These are phyloP conservation scores for Claviceps sp. DNA, from an alignment of 2,329 filamentous ascomycete genomes.

Conservation along the genomic window DNA sequence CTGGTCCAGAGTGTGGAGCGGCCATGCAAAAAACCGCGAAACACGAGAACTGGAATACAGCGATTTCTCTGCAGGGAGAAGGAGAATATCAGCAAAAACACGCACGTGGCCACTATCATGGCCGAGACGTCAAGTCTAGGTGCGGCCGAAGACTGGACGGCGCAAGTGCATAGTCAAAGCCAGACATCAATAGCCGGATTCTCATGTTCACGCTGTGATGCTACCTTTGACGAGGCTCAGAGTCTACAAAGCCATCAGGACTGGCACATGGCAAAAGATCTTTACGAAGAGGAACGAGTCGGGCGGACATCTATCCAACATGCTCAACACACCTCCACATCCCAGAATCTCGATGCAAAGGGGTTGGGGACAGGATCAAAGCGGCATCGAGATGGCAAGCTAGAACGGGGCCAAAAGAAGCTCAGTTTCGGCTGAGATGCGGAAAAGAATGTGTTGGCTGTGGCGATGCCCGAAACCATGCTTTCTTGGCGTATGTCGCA, in stretches of 20 bases:
- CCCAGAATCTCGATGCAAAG: constrained; percentile 17
- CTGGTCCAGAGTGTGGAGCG: constrained; percentile 5
- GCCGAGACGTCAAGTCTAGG: background rate
- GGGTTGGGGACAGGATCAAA: constrained; percentile 25
- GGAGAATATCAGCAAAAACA: background rate
- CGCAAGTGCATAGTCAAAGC: background rate
- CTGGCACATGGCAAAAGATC: constrained; percentile 86
- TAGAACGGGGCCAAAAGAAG: constrained; percentile 46
- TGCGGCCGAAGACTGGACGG: background rate
- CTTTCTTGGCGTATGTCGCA: background rate
- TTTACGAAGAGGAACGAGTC: constrained; percentile 53
- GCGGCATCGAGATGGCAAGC: constrained; percentile 25
- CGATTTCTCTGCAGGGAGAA: constrained; percentile 39
- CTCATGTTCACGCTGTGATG: constrained; percentile 52
- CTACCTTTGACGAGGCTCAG: constrained; percentile 41
- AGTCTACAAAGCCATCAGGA: constrained; percentile 67
- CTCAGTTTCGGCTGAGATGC: constrained; percentile 41
- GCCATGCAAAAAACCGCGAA: constrained; percentile 18
- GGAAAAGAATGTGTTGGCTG: background rate
- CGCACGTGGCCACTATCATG: background rate
- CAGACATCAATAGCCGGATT: constrained; percentile 10
- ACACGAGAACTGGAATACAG: constrained; percentile 38
- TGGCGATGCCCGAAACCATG: background rate
- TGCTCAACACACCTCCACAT: constrained; percentile 21
- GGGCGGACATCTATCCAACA: constrained; percentile 29